Evolutionary conservation across 345 rosid species (phyloP), one percentile per base, ranked within the genome.

Genomic region (Litchi chinensis): DNA sequence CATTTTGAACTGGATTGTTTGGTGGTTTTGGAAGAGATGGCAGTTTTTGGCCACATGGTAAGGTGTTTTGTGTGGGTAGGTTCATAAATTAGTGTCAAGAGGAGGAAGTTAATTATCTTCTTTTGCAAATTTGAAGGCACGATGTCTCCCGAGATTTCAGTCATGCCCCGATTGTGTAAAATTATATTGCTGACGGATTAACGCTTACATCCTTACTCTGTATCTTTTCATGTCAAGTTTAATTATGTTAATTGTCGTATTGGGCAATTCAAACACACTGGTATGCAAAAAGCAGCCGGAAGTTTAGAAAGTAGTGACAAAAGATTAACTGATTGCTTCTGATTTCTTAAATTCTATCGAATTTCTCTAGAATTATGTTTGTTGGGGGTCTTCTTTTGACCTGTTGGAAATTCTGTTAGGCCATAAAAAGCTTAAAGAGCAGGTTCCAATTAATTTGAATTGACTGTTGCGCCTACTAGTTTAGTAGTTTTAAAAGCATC

Each of bases 391-490:
- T 32, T 50, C 18, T 50, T 48, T 65, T 0, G 50, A 60, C 57
- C 21, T 24, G 57, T 32, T 52, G 57, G 11, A 28, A 67, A 10
- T 39, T 16, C 62, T 77, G 75, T 76, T 60, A 43, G 40, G 32
- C 37, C 28, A n/a, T 41, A 71, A 37, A 83, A 76, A 77, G 52
- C 82, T 65, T 71, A 41, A 50, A 60, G 64, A 46, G 57, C n/a
- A 68, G 48, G 50, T 74, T 73, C 10, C 50, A 66, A 56, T 74
- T 54, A 32, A 69, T 78, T 26, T 69, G 65, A 71, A 22, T 85
- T 78, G 21, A 68, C 81, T 70, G 77, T 69, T 71, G 78, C 64
- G 82, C 85, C 83, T 39, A 76, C 83, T 80, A 21, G 16, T 21
- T 37, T 59, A 41, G 71, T 50, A 65, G 60, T 63, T 73, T 46